Conservation (phyloP, 352 stramenopile genomes). For the Pythium sukuiense region DNA sequence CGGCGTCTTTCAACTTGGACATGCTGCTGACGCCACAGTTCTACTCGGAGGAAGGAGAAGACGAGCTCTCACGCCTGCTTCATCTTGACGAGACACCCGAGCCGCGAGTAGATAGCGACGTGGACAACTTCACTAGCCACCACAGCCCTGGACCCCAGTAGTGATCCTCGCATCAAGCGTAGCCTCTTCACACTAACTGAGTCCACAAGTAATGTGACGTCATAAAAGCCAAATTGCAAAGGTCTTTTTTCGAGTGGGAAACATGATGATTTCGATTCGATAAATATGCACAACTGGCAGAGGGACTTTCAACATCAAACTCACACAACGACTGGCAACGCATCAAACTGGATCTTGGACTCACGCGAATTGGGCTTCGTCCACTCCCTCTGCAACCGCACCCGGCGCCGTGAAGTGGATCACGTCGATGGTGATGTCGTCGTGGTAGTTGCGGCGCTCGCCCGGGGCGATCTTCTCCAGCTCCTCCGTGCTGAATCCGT, state of each 20-base stretch:
- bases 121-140: neutral
- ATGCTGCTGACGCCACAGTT: neutral
- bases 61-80: neutral
- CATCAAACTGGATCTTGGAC: neutral
- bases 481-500: constrained; percentile 44
- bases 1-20: neutral
- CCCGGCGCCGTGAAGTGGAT: constrained; percentile 53
- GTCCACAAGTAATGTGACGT: too few relatives aligned
- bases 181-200: too few relatives aligned
- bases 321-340: neutral
- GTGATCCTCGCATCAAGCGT: neutral
- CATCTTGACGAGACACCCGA: neutral
- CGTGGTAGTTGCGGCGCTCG: constrained; percentile 64
- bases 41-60: neutral
- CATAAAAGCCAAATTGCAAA: too few relatives aligned
- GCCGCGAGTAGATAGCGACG: neutral
- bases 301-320: neutral
- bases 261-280: neutral
- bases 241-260: neutral
- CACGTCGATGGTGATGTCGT: constrained; percentile 76
- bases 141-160: neutral
- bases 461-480: constrained; percentile 56
- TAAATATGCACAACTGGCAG: neutral
- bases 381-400: neutral
- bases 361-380: constrained; percentile 23